A percentile compares a stretch with the other conserved stretches of the same genome.
Evolutionary conservation across 805 yeast genomes (phyloP).

Genomic region (Yarrowia deformans): DNA sequence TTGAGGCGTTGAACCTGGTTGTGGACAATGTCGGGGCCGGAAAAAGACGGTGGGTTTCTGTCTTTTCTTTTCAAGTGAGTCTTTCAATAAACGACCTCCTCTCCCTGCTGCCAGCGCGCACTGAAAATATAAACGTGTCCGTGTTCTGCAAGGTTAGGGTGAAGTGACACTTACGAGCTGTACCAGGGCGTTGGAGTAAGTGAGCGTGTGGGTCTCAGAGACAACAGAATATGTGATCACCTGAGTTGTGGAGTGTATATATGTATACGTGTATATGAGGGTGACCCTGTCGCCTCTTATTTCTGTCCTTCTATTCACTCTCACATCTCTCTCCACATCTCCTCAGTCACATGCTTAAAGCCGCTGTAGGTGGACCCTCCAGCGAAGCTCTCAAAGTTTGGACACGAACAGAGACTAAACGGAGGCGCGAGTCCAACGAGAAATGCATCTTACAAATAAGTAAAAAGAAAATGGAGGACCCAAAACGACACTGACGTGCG

Average conservation of each 20-base stretch:
- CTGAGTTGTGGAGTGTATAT: no score
- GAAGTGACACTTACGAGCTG: slow-evolving; percentile 8
- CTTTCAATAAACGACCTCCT: slow-evolving; percentile 14
- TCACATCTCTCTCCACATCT: background rate
- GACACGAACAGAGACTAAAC: slow-evolving; percentile 19
- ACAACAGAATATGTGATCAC: slow-evolving; percentile 2
- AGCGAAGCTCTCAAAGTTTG: slow-evolving; percentile 29
- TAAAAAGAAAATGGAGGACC: background rate
- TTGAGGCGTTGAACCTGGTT: no score
- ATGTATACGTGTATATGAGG: no score
- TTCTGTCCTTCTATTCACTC: no score
- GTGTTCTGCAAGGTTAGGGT: slow-evolving; percentile 39
- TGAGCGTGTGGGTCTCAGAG: background rate
- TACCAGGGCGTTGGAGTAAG: background rate
- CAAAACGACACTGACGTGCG: background rate
- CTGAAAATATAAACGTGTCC: slow-evolving; percentile 39
- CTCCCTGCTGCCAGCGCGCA: slow-evolving; percentile 37
- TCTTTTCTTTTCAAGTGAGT: background rate
- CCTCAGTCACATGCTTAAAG: background rate
- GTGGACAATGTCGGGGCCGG: background rate
- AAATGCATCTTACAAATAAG: no score
- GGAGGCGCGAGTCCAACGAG: slow-evolving; percentile 8
- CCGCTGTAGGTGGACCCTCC: background rate
- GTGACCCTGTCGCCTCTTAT: no score
- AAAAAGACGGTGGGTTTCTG: background rate